Evolutionary conservation across 2,329 filamentous ascomycete species (phyloP), one percentile per base, ranked within the genome.

Genomic region (Aureobasidium sp.): DNA sequence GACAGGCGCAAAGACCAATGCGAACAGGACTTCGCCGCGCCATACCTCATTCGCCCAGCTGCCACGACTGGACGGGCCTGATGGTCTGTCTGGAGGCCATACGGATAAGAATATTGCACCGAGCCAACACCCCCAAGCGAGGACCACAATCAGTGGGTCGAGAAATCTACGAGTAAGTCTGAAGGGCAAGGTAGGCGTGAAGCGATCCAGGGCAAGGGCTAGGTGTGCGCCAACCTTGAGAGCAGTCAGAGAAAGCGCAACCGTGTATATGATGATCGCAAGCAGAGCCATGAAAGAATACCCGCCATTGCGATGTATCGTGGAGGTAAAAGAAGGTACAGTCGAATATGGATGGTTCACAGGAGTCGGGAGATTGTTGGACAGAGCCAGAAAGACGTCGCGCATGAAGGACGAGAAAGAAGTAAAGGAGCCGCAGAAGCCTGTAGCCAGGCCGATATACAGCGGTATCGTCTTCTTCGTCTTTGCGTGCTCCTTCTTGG

Each of bases 351-450:
- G 64, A 65, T 79, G 71, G 59, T 73, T 69, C 67, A 78, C 74
- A 0, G 84, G 81, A 1, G 79, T 76, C 0, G 82, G 78, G 11
- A 95, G 75, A 65, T 88, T 82, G 70, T 96, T 94, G 4, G 89
- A 86, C 21, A 95, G 75, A 0, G 90, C 87, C 27, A 96, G 81
- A 71, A 95, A 96, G 14, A 81, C 75, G 68, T 96, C 92, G 6
- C 89, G 82, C 50, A 92, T 86, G 71, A 96, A 95, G 25, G 87
- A 85, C 0, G 91, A 96, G 74, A 96, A 96, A 10, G 88, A 92
- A 0, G 92, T 97, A 69, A 94, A 90, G 66, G 89, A 92, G 64
- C 93, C 90, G 69, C 91, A 96, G 73, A 94, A 94, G 13, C 89
- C 93, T 0, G 89, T 96, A 0, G 90, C 84, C 6, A 97, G 82